phyloP scores from a whole-genome alignment of 352 stramenopile species.

The Elongisporangium undulatum region DNA sequence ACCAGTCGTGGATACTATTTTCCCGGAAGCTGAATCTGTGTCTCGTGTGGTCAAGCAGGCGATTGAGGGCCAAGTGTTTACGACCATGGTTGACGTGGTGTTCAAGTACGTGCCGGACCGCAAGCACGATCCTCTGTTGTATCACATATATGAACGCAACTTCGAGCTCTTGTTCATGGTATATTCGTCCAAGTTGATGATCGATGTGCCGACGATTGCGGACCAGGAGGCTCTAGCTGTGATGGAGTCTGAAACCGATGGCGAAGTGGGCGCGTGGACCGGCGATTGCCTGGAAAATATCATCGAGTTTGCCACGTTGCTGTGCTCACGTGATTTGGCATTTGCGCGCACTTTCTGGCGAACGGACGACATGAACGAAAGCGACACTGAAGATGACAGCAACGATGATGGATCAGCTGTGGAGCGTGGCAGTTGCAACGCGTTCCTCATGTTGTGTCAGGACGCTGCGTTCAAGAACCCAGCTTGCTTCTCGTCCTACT shows the following conservation, averaged over 20 bases:
- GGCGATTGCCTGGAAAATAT: conserved; percentile 78
- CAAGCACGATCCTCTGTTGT: conserved; percentile 66
- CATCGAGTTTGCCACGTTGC: conserved; percentile 61
- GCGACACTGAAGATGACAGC: conserved; percentile 3
- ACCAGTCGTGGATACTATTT: conserved; percentile 30
- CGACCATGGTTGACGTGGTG: conserved; percentile 59
- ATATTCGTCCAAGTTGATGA: conserved; percentile 76
- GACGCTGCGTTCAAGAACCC: conserved; percentile 77
- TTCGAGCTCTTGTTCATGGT: conserved; percentile 66
- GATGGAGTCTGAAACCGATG: conserved; percentile 62
- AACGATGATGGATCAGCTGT: conserved; percentile 2
- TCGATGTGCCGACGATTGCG: conserved; percentile 70
- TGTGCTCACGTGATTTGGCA: conserved; percentile 47
- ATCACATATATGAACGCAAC: conserved; percentile 64
- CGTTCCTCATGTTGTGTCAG: conserved; percentile 62
- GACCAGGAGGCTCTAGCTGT: conserved; percentile 60
- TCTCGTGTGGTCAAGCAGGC: conserved; percentile 64
- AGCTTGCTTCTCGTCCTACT: conserved; percentile 65
- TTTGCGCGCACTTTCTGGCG: conserved; percentile 73
- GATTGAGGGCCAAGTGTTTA: conserved; percentile 62
- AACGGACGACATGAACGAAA: conserved; percentile 1
- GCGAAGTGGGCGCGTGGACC: conserved; percentile 49
- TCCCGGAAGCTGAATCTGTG: conserved; percentile 46
- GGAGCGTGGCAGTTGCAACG: conserved; percentile 41
- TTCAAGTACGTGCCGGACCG: conserved; percentile 74